Base-by-base conservation (phyloP, 768 basidiomycete species). In the Boletellus ananas region DNA sequence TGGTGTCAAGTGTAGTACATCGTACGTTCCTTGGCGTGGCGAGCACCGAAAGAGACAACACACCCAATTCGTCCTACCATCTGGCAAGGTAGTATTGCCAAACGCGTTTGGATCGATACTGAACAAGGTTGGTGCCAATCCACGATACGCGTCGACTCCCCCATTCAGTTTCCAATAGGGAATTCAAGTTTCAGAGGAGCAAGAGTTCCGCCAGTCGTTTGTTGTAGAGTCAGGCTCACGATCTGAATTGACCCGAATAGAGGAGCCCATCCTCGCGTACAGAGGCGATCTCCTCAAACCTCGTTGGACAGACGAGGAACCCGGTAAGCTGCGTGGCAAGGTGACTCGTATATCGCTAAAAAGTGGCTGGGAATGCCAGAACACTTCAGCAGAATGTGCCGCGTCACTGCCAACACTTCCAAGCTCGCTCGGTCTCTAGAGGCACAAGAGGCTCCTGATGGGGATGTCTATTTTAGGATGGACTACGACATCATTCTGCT, bases 51-150 rank as follows among this genome's bases (percentile, higher is more conserved):
- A 49, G 11, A 71, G 78, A 36, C 13, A 38, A 8, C 23, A 52
- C 12, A 64, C 57, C 5, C 58, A 36, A 20, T 67, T 49, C 39
- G 47, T 49, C 17, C 39, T 43, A 16, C 47, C 55, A 0, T 63
- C 65, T 0, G 75, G 77, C 2, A 45, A 37, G 12, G 55, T 46
- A n/a, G 18, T 54, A 3, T 52, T 78, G 16, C 70, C 66, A 0
- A 60, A 64, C 20, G 58, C 58, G 12, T 78, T 77, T 38, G 43
- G 56, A 38, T 58, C 69, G 0, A 75, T 78, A 29, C 54, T 78
- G 17, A 14, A 1, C 4, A 62, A 64, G 57, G 72, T 74, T 10
- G 20, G 41, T n/a, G 9, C 5, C 5, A 8, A 2, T 0, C 25
- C 6, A 11, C 34, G 12, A 13, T 13, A 8, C 17, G 7, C 20